phyloP scores from a whole-genome alignment of 805 yeast species.

The Lipomyces starkeyi region DNA sequence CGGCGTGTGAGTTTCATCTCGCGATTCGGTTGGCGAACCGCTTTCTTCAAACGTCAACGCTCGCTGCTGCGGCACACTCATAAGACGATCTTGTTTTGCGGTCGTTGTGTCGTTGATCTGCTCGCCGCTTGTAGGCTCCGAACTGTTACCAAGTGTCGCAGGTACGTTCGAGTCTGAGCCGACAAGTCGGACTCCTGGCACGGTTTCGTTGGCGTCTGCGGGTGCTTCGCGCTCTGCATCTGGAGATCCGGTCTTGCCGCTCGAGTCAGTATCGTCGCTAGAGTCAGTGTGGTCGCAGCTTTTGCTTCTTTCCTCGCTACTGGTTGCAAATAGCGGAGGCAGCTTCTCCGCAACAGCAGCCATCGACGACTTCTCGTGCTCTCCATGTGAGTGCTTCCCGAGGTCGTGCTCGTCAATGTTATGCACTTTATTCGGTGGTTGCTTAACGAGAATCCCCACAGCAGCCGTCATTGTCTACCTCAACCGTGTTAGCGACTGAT shows the following conservation, averaged over 20 bases:
- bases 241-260: neutral
- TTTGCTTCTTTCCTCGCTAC: neutral
- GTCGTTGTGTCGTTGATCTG: neutral
- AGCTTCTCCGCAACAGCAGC: slow-evolving; percentile 2
- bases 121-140: neutral
- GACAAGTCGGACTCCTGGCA: neutral
- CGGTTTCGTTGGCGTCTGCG: neutral
- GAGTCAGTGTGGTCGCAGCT: neutral
- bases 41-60: neutral
- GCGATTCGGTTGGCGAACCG: neutral
- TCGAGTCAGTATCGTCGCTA: neutral
- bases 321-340: neutral
- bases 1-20: neutral
- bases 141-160: neutral
- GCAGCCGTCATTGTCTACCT: neutral
- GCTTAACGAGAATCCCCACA: neutral
- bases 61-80: neutral
- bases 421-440: neutral
- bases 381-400: neutral
- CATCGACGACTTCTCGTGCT: slow-evolving; percentile 1
- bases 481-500: neutral
- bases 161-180: neutral
- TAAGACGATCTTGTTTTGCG: neutral
- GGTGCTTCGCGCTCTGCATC: neutral
- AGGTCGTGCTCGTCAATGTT: neutral